Evolutionary conservation across 768 basidiomycete genomes (phyloP).

Genomic region (Fistulinella prunicolor): DNA sequence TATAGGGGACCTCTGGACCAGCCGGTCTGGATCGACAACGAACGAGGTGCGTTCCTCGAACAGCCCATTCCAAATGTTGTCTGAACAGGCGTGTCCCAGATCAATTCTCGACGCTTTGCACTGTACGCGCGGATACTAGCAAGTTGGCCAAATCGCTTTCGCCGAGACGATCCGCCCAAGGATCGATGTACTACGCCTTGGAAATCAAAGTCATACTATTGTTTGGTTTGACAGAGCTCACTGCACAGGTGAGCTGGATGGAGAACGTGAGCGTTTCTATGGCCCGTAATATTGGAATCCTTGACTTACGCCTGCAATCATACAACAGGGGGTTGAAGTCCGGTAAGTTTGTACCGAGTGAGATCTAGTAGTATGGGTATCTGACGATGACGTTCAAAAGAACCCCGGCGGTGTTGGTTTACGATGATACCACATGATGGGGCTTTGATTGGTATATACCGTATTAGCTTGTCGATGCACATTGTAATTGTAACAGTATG

Average conservation of each 20-base stretch:
- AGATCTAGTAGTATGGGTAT: background rate
- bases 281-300: no score
- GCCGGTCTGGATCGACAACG: constrained; percentile 35
- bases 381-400: constrained; percentile 10
- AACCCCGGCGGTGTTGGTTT: constrained; percentile 31
- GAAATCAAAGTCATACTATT: constrained; percentile 40
- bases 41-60: constrained; percentile 24
- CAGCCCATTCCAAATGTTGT: background rate
- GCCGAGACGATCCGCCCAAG: constrained; percentile 20
- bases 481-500: background rate
- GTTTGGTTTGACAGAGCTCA: constrained; percentile 53
- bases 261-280: constrained; percentile 39
- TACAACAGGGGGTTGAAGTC: constrained; percentile 36
- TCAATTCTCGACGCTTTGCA: constrained; percentile 36
- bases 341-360: constrained; percentile 22
- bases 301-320: background rate
- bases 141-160: constrained; percentile 25
- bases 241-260: constrained; percentile 50
- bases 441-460: background rate
- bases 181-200: constrained; percentile 23
- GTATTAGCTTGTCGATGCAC: background rate
- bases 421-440: constrained; percentile 19
- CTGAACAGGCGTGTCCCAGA: constrained; percentile 16
- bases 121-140: constrained; percentile 33
- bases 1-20: constrained; percentile 29